Conservation (phyloP, 73 alveolate species). For the Uronychia binucleata region DNA sequence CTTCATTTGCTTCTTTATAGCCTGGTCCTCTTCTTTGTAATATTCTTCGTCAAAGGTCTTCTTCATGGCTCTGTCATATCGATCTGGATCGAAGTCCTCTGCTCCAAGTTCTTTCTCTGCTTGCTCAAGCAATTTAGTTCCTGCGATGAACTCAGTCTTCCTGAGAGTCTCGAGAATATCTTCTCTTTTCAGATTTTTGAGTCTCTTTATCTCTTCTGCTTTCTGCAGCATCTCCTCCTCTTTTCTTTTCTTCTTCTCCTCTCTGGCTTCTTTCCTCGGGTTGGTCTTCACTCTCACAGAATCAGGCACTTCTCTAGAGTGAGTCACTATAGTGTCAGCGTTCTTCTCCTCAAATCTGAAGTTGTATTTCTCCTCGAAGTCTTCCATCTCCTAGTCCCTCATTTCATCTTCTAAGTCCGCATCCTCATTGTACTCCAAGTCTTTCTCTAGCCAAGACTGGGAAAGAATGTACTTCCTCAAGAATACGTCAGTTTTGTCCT, state of each 20-base stretch:
- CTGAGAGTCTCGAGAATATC: slow-evolving; percentile 54
- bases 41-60: slow-evolving; percentile 84
- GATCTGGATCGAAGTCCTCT: slow-evolving; percentile 91
- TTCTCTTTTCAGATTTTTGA: slow-evolving; percentile 52
- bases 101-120: slow-evolving; percentile 66
- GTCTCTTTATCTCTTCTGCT: slow-evolving; percentile 49
- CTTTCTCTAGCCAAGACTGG: slow-evolving; percentile 60
- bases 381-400: slow-evolving; percentile 57
- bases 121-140: slow-evolving; percentile 44
- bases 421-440: slow-evolving; percentile 48
- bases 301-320: slow-evolving; percentile 49
- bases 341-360: slow-evolving; percentile 64
- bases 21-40: slow-evolving; percentile 87
- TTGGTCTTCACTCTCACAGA: slow-evolving; percentile 47
- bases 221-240: slow-evolving; percentile 54
- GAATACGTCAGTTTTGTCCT: slow-evolving; percentile 50
- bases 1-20: slow-evolving; percentile 40
- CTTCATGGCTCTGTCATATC: slow-evolving; percentile 83
- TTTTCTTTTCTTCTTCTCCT: slow-evolving; percentile 38
- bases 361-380: slow-evolving; percentile 58
- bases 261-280: slow-evolving; percentile 50
- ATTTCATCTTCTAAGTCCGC: slow-evolving; percentile 63
- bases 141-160: slow-evolving; percentile 55
- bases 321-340: slow-evolving; percentile 42
- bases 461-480: slow-evolving; percentile 53